phyloP scores from a whole-genome alignment of 768 basidiomycete species.

The Russula emetica region DNA sequence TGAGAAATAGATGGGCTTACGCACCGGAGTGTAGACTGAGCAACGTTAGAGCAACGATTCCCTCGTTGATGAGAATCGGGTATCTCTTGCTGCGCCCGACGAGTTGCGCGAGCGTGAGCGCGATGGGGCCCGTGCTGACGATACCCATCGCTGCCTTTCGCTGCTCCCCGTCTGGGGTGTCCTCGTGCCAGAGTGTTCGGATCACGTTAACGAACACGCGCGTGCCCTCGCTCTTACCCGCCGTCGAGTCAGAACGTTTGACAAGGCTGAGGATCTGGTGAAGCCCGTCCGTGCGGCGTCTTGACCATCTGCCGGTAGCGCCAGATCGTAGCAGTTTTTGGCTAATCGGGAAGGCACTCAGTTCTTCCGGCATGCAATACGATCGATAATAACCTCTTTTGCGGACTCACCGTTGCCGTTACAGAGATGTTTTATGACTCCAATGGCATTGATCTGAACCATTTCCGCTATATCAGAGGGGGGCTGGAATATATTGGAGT shows the following conservation, averaged over 20 bases:
- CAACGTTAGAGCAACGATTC: constrained; percentile 75
- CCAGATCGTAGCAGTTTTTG: constrained; percentile 48
- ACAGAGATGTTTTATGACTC: constrained; percentile 85
- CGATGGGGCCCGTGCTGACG: constrained; percentile 51
- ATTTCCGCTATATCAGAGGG: constrained; percentile 79
- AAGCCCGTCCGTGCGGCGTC: constrained; percentile 44
- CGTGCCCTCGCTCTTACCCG: constrained; percentile 85
- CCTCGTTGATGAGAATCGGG: constrained; percentile 85
- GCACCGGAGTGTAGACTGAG: constrained; percentile 65
- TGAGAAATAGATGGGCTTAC: constrained; percentile 29
- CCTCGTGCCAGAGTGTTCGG: constrained; percentile 67
- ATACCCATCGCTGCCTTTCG: constrained; percentile 50
- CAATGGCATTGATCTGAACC: constrained; percentile 84
- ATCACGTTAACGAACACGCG: constrained; percentile 84
- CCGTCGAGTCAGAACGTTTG: constrained; percentile 71
- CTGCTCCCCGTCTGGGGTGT: constrained; percentile 45
- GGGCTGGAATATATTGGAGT: constrained; percentile 65
- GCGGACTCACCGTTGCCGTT: constrained; percentile 58
- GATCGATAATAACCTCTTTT: background rate
- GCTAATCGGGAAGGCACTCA: constrained; percentile 32
- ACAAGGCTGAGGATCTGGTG: constrained; percentile 70
- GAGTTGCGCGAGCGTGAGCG: constrained; percentile 62
- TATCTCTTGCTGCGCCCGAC: constrained; percentile 75
- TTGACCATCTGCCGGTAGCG: constrained; percentile 41
- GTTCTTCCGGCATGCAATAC: background rate